These are phyloP conservation scores for Amaranthus palmeri DNA, from an alignment of 148 eudicot genomes.

Conservation along the genomic window DNA sequence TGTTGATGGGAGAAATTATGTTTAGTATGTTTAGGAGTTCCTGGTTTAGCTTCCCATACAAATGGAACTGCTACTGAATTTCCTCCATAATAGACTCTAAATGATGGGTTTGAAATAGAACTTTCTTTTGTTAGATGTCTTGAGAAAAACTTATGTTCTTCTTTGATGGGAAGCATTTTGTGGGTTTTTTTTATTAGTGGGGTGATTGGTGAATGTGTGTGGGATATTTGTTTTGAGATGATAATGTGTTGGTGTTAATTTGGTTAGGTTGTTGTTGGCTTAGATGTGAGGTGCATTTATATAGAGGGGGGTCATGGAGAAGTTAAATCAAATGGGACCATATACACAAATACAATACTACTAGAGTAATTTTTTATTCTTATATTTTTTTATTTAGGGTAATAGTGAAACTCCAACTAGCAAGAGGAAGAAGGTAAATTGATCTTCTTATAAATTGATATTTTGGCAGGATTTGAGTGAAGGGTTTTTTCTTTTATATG, in stretches of 20 bases:
- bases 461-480: too few relatives aligned
- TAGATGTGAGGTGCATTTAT: neutral
- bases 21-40: constrained; percentile 67
- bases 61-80: constrained; percentile 59
- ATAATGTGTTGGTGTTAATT: neutral
- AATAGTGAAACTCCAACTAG: too few relatives aligned
- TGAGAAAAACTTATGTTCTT: constrained; percentile 41
- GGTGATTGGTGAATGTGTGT: too few relatives aligned
- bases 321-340: neutral
- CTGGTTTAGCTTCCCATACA: constrained; percentile 77
- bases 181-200: neutral
- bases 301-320: neutral
- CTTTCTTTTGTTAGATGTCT: constrained; percentile 41
- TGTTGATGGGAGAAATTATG: neutral
- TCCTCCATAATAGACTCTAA: constrained; percentile 58
- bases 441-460: too few relatives aligned
- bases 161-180: constrained; percentile 24
- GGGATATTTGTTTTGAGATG: neutral
- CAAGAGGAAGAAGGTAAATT: too few relatives aligned
- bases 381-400: too few relatives aligned
- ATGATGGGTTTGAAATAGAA: constrained; percentile 36
- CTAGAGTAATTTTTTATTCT: neutral
- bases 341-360: neutral
- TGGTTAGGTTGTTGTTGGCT: constrained; percentile 2
- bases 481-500: too few relatives aligned